Evolutionary conservation across 495 filamentous ascomycete species (phyloP).

Genomic region (Umbilicaria muhlenbergii): DNA sequence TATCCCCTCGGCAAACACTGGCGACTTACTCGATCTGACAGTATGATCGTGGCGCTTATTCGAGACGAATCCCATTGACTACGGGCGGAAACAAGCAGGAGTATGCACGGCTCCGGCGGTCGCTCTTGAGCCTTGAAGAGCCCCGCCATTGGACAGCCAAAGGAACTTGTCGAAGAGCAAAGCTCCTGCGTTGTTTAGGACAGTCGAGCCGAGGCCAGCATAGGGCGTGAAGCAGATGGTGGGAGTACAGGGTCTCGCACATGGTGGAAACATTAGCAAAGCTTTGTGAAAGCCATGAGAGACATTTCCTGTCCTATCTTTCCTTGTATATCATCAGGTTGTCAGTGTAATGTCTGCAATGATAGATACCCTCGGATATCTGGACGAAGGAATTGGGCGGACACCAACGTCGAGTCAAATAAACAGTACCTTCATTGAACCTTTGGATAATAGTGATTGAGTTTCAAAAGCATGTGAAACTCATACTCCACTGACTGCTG

Average conservation of each 20-base stretch:
- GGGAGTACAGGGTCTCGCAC: background rate
- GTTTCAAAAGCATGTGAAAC: too few relatives aligned
- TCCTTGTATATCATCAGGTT: too few relatives aligned
- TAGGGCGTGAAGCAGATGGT: background rate
- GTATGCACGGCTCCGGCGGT: constrained; percentile 26
- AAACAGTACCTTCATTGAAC: too few relatives aligned
- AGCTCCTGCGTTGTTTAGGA: background rate
- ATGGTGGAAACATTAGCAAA: background rate
- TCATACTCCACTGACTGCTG: too few relatives aligned
- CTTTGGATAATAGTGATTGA: too few relatives aligned
- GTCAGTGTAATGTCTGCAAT: too few relatives aligned
- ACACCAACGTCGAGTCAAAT: too few relatives aligned
- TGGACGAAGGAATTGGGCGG: too few relatives aligned
- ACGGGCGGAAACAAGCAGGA: constrained; percentile 21
- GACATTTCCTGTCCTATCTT: too few relatives aligned
- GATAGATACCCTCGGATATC: too few relatives aligned
- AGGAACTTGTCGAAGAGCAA: background rate
- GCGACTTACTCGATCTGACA: background rate
- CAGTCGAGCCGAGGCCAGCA: background rate
- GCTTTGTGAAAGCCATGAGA: too few relatives aligned
- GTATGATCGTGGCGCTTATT: constrained; percentile 98
- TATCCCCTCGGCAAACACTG: background rate
- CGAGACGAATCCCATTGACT: constrained; percentile 78
- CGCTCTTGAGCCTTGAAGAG: constrained; percentile 3
- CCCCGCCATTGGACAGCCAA: background rate